Evolutionary conservation across 805 yeast genomes (phyloP).

Genomic region (Spathaspora arborariae): DNA sequence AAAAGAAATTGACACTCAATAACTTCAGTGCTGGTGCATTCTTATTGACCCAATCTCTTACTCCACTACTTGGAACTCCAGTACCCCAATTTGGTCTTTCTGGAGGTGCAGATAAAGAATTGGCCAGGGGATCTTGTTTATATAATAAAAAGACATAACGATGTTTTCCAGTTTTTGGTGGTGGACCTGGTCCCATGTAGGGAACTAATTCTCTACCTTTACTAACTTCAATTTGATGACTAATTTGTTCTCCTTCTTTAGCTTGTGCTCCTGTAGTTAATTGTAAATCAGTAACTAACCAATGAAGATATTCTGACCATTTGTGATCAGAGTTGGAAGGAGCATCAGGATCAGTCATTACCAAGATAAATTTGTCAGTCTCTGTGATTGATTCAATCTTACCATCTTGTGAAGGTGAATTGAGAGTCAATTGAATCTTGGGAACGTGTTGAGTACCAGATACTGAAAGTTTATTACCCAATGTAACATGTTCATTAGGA

Average conservation of each 20-base stretch:
- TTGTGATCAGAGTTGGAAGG: conserved; percentile 78
- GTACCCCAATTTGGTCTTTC: conserved; percentile 83
- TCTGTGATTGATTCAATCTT: conserved; percentile 36
- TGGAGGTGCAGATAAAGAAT: conserved; percentile 38
- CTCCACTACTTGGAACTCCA: conserved; percentile 77
- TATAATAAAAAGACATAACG: conserved; percentile 77
- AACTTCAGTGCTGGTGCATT: conserved; percentile 54
- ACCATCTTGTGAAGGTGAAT: conserved; percentile 40
- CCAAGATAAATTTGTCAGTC: conserved; percentile 63
- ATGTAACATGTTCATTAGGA: conserved; percentile 58
- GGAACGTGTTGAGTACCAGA: conserved; percentile 70
- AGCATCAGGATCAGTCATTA: conserved; percentile 92
- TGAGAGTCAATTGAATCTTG: conserved; percentile 58
- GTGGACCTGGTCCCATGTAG: conserved; percentile 89
- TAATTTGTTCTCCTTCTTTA: conserved; percentile 18
- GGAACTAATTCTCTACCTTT: conserved; percentile 43
- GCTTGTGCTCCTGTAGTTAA: conserved; percentile 32
- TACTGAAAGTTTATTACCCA: conserved; percentile 71
- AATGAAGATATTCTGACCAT: conserved; percentile 88
- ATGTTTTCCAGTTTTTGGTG: conserved; percentile 79
- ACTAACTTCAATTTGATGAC: conserved; percentile 28
- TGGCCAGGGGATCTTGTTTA: conserved; percentile 53
- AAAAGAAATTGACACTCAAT: conserved; percentile 77
- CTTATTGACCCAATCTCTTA: conserved; percentile 65
- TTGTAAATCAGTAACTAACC: conserved; percentile 53